These are phyloP conservation scores for Saitozyma podzolica DNA, from an alignment of 768 basidiomycete genomes.

Conservation along the genomic window DNA sequence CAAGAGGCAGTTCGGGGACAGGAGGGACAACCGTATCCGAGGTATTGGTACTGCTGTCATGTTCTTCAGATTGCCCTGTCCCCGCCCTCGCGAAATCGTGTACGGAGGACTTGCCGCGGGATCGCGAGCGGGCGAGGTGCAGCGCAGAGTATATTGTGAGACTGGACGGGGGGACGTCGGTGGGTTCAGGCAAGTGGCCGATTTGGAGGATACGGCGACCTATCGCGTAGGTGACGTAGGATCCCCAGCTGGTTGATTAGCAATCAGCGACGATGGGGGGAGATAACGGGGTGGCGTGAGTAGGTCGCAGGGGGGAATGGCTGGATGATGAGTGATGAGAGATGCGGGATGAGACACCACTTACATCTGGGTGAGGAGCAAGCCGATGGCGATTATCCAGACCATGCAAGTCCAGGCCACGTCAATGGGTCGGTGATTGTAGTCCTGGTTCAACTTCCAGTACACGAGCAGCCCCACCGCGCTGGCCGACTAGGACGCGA, in stretches of 20 bases:
- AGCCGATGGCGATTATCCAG: slow-evolving; percentile 28
- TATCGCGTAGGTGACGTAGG: slow-evolving; percentile 32
- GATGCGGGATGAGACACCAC: slow-evolving; percentile 6
- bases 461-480: slow-evolving; percentile 33
- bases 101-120: no score
- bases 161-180: no score
- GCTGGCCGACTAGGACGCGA: slow-evolving; percentile 19
- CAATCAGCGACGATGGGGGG: no score
- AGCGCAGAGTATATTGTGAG: no score
- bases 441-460: slow-evolving; percentile 32
- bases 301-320: no score
- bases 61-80: no score
- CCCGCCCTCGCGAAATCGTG: no score
- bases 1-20: no score
- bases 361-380: slow-evolving; percentile 37
- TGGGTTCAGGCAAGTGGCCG: no score
- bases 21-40: no score
- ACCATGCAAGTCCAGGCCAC: slow-evolving; percentile 26
- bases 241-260: slow-evolving; percentile 27
- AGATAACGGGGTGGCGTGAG: slow-evolving; percentile 54
- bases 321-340: background rate
- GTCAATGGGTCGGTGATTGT: slow-evolving; percentile 25
- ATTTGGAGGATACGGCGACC: slow-evolving; percentile 5
- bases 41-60: no score
- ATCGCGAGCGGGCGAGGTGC: no score